A percentile compares a stretch with the other conserved stretches of the same genome.
Conservation (phyloP, 768 basidiomycete species). For the Auriscalpium orientale region DNA sequence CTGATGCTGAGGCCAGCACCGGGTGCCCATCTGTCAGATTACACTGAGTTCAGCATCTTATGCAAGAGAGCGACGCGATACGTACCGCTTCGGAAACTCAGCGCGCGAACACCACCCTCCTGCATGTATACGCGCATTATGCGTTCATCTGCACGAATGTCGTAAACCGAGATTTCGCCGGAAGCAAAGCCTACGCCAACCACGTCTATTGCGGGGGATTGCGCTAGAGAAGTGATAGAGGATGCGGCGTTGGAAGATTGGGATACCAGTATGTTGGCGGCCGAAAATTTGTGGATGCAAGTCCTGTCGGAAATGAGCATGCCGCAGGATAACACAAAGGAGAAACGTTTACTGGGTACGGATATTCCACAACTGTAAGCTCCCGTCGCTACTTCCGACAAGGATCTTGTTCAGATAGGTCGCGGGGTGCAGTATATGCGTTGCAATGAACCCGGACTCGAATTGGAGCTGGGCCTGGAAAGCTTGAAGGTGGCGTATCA, state of each 20-base stretch:
- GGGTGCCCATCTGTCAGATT: slow-evolving; percentile 67
- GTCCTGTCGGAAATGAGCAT: slow-evolving; percentile 37
- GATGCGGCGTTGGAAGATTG: slow-evolving; percentile 22
- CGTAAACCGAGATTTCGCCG: slow-evolving; percentile 84
- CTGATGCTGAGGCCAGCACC: slow-evolving; percentile 80
- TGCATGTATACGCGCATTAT: slow-evolving; percentile 89
- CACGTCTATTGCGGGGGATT: slow-evolving; percentile 94
- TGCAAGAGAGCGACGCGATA: not conserved
- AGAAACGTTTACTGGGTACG: slow-evolving; percentile 54
- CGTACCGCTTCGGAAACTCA: slow-evolving; percentile 83
- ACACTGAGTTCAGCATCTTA: not conserved
- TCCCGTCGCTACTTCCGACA: slow-evolving; percentile 73
- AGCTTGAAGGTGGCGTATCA: not conserved
- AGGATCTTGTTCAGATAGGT: slow-evolving; percentile 97
- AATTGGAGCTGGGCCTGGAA: slow-evolving; percentile 65
- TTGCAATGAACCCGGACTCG: slow-evolving; percentile 80
- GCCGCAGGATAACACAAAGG: not conserved
- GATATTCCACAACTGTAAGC: slow-evolving; percentile 91
- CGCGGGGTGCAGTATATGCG: slow-evolving; percentile 79
- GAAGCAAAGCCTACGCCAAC: slow-evolving; percentile 88
- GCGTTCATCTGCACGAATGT: slow-evolving; percentile 83
- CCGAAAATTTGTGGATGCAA: slow-evolving; percentile 73
- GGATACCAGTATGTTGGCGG: slow-evolving; percentile 42
- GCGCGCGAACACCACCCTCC: slow-evolving; percentile 64
- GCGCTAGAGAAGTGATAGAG: slow-evolving; percentile 72